Percentiles rank a stretch among this genome's conserved stretches.
phyloP scores from a whole-genome alignment of 805 yeast species.

The Saccharomycopsis malanga region DNA sequence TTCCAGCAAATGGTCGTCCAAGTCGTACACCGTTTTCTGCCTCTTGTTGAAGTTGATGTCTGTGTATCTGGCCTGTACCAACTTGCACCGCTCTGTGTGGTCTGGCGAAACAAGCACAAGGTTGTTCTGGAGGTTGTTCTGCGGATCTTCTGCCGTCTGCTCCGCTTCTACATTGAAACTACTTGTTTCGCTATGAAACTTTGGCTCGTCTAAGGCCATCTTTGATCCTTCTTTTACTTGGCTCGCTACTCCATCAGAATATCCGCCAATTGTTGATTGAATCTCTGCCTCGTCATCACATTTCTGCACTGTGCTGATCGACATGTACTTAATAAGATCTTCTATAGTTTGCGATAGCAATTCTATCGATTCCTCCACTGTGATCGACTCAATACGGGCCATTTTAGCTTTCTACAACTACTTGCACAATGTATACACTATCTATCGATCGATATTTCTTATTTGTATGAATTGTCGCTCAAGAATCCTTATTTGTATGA shows the following conservation, averaged over 20 bases:
- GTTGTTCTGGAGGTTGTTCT: not conserved
- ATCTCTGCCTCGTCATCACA: not conserved
- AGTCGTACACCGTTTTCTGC: conserved; percentile 8
- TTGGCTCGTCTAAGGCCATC: not conserved
- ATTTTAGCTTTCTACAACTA: too few relatives aligned
- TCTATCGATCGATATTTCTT: too few relatives aligned
- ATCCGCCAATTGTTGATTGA: too few relatives aligned
- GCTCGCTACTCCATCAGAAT: too few relatives aligned
- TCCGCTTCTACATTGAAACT: not conserved
- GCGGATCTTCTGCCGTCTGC: not conserved
- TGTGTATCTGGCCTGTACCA: conserved; percentile 8
- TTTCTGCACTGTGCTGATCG: not conserved
- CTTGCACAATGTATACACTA: too few relatives aligned
- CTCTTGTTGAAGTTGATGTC: conserved; percentile 16
- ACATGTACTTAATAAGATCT: not conserved
- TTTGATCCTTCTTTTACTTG: not conserved
- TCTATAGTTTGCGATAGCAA: conserved; percentile 1
- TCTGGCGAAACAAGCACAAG: not conserved
- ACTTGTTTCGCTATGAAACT: not conserved
- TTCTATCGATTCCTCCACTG: not conserved
- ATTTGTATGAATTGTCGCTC: too few relatives aligned
- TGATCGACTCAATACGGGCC: not conserved
- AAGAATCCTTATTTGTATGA: too few relatives aligned
- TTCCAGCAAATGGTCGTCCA: conserved; percentile 8
- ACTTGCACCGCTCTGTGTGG: conserved; percentile 1